A percentile compares a stretch with the other conserved stretches of the same genome.
Evolutionary conservation across 2,329 filamentous ascomycete species (phyloP).

Genomic region (Fusarium duplospermum): DNA sequence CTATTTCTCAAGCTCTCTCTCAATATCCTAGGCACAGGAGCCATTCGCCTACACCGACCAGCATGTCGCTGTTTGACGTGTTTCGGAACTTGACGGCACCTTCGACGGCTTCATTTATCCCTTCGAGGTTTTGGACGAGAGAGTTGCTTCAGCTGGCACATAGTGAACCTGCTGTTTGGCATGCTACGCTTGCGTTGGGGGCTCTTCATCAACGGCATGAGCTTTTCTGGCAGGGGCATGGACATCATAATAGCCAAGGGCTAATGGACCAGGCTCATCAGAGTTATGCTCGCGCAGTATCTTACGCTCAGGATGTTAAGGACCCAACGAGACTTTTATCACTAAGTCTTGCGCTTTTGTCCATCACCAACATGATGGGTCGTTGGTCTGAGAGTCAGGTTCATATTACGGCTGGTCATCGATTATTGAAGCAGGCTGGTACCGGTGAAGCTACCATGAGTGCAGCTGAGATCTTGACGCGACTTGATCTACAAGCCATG

Average conservation of each 20-base stretch:
- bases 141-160: conserved; percentile 50
- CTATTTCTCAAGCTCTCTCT: conserved; percentile 40
- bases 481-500: conserved; percentile 51
- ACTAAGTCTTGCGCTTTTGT: conserved; percentile 48
- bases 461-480: conserved; percentile 42
- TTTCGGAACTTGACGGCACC: conserved; percentile 49
- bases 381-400: conserved; percentile 46
- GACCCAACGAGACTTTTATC: conserved; percentile 45
- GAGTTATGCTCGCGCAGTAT: conserved; percentile 46
- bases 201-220: conserved; percentile 48
- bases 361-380: conserved; percentile 48
- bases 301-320: conserved; percentile 42
- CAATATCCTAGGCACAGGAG: conserved; percentile 30
- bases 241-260: conserved; percentile 2
- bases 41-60: conserved; percentile 20
- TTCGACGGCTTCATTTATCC: conserved; percentile 43
- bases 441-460: conserved; percentile 19
- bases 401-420: conserved; percentile 47
- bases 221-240: conserved; percentile 23
- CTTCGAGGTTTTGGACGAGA: conserved; percentile 48
- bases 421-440: conserved; percentile 38
- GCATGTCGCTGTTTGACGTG: conserved; percentile 48
- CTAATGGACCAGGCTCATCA: conserved; percentile 37
- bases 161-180: conserved; percentile 51
- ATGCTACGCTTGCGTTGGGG: conserved; percentile 49